Evolutionary conservation across 139 green algal species (phyloP).

Genomic region (Coelastrella sp.): DNA sequence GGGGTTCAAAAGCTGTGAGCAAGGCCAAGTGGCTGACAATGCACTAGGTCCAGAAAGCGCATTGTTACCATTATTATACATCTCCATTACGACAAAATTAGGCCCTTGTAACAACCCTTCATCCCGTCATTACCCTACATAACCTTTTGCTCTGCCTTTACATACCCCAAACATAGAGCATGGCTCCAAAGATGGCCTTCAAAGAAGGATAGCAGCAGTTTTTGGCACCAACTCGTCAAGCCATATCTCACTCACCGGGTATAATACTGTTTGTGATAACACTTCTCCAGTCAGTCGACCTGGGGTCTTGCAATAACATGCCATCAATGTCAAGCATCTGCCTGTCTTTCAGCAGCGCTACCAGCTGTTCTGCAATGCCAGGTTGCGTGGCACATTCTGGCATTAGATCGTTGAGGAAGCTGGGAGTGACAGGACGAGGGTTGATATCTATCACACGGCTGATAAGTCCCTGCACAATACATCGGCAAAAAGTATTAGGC

Average conservation of each 20-base stretch:
- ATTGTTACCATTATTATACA: too few species aligned
- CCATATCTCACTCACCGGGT: not conserved
- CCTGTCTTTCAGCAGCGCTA: not conserved
- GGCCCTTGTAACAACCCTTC: too few species aligned
- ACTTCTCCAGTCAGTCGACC: not conserved
- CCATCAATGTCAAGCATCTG: constrained; percentile 1
- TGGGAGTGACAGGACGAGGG: constrained; percentile 50
- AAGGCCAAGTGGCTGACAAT: too few species aligned
- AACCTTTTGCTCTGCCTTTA: too few species aligned
- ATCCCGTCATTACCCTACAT: too few species aligned
- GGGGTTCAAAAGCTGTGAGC: too few species aligned
- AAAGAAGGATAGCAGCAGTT: not conserved
- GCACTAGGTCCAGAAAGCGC: too few species aligned
- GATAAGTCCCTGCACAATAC: constrained; percentile 43
- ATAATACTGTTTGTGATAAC: constrained; percentile 6
- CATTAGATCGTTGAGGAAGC: constrained; percentile 45
- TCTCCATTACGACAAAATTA: too few species aligned
- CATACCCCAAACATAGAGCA: too few species aligned
- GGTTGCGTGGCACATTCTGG: not conserved
- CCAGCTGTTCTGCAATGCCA: constrained; percentile 26
- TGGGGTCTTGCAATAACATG: constrained; percentile 7
- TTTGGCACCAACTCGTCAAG: not conserved
- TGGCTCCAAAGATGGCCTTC: not conserved
- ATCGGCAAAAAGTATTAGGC: not conserved
- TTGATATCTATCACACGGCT: constrained; percentile 37